These are phyloP conservation scores for Tulasnella sp. DNA, from an alignment of 768 basidiomycete species.

Conservation along the genomic window DNA sequence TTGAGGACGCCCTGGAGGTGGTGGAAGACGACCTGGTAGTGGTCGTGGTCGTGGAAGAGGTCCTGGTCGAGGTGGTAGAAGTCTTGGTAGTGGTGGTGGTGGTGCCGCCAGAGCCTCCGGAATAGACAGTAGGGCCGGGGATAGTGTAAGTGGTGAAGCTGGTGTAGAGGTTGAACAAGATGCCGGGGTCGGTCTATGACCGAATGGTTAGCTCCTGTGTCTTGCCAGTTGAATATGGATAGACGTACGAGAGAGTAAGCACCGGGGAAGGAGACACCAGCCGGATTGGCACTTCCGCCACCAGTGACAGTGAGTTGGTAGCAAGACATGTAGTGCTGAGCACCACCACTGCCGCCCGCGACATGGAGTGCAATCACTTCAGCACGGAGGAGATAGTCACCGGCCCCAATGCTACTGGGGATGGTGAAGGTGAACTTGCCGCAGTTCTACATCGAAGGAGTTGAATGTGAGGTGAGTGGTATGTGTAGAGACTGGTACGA, in stretches of 20 bases:
- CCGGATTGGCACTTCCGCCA: conserved; percentile 50
- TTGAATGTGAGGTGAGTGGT: too few species aligned
- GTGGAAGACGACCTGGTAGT: not conserved
- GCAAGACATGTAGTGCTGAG: conserved; percentile 50
- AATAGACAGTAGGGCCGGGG: conserved; percentile 49
- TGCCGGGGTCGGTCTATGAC: conserved; percentile 48
- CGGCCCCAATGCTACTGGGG: conserved; percentile 49
- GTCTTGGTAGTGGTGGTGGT: conserved; percentile 24
- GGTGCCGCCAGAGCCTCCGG: not conserved
- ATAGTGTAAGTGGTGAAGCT: conserved; percentile 50
- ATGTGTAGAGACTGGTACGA: not conserved
- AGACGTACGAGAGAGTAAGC: conserved; percentile 45
- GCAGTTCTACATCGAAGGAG: conserved; percentile 33
- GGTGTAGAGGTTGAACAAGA: conserved; percentile 53
- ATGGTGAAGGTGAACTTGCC: conserved; percentile 52
- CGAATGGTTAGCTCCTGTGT: not conserved
- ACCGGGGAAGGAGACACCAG: conserved; percentile 55
- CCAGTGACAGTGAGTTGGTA: conserved; percentile 54
- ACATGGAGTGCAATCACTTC: conserved; percentile 56
- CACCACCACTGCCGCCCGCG: conserved; percentile 49
- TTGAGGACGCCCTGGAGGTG: conserved; percentile 22
- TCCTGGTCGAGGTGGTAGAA: not conserved
- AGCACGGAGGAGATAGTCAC: conserved; percentile 56
- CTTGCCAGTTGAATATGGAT: not conserved
- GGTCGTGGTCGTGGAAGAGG: not conserved